Evolutionary conservation across 2,329 filamentous ascomycete species (phyloP).

Genomic region (Peltaster fructicola): DNA sequence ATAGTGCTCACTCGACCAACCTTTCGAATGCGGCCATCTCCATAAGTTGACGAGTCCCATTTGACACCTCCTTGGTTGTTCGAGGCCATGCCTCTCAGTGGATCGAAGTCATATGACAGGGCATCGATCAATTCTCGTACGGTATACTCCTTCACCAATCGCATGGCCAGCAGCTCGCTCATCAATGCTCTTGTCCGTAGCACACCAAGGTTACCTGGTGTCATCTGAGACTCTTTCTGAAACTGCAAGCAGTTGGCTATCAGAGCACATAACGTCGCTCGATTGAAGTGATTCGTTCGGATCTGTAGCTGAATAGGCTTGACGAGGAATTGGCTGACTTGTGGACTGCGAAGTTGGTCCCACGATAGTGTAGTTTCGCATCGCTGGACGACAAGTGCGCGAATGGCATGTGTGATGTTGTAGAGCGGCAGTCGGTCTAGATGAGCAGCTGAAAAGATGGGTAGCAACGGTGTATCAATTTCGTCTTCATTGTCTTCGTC

Average conservation of each 20-base stretch:
- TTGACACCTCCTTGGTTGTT: too few relatives aligned
- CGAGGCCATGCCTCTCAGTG: slow-evolving; percentile 64
- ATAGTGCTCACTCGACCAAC: slow-evolving; percentile 68
- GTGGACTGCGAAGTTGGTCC: slow-evolving; percentile 90
- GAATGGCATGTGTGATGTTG: slow-evolving; percentile 75
- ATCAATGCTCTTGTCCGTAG: slow-evolving; percentile 73
- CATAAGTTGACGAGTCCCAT: slow-evolving; percentile 26
- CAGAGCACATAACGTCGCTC: slow-evolving; percentile 73
- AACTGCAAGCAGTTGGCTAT: slow-evolving; percentile 93
- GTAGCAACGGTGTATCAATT: slow-evolving; percentile 40
- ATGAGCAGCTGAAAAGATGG: slow-evolving; percentile 64
- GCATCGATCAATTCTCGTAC: slow-evolving; percentile 86
- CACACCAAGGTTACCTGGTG: slow-evolving; percentile 68
- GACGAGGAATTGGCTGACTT: slow-evolving; percentile 86
- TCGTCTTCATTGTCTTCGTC: slow-evolving; percentile 27
- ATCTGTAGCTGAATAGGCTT: slow-evolving; percentile 93
- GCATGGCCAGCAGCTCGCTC: slow-evolving; percentile 78
- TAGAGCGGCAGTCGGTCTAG: slow-evolving; percentile 78
- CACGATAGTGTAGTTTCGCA: slow-evolving; percentile 86
- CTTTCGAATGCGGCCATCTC: slow-evolving; percentile 27
- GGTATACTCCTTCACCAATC: slow-evolving; percentile 74
- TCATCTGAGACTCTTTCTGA: slow-evolving; percentile 64
- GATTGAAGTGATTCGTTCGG: slow-evolving; percentile 62
- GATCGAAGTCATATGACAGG: slow-evolving; percentile 87
- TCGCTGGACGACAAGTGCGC: slow-evolving; percentile 62